Evolutionary conservation across 768 basidiomycete species (phyloP).

Genomic region (Boletellus sp.): DNA sequence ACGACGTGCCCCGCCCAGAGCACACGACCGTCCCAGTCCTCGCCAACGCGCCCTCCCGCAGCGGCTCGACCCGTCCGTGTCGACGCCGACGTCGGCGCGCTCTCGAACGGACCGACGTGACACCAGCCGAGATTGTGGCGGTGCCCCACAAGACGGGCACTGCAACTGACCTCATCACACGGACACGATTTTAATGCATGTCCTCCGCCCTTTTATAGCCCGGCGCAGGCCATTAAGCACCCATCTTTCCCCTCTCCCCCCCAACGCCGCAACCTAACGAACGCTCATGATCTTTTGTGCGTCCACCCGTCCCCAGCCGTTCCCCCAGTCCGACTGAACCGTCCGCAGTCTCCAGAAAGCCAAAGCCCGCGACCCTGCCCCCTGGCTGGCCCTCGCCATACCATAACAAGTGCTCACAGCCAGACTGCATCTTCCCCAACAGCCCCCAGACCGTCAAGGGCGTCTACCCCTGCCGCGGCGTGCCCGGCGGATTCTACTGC

Average conservation of each 20-base stretch:
- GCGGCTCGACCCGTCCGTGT: no score
- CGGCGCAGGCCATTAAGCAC: conserved; percentile 15
- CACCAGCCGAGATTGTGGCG: conserved; percentile 20
- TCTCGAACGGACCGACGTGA: conserved; percentile 8
- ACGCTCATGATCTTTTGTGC: conserved; percentile 28
- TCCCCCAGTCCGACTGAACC: not conserved
- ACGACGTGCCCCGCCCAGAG: no score
- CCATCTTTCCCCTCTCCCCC: not conserved
- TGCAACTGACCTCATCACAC: conserved; percentile 27
- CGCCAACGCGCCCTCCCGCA: no score
- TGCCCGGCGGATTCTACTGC: conserved; percentile 34
- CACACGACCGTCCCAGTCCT: no score
- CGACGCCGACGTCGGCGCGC: no score
- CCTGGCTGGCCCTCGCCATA: conserved; percentile 35
- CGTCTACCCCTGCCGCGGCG: conserved; percentile 31
- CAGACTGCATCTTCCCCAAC: conserved; percentile 32
- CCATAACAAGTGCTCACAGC: conserved; percentile 36
- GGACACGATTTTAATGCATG: conserved; percentile 34
- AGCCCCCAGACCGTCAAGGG: conserved; percentile 29
- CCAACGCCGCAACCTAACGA: conserved; percentile 12
- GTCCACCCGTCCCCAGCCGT: conserved; percentile 4
- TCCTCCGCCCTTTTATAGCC: conserved; percentile 28
- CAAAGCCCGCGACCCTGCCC: conserved; percentile 27
- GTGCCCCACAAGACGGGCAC: conserved; percentile 15
- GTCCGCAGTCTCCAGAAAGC: conserved; percentile 27